phyloP scores from a whole-genome alignment of 345 rosid genomes.

The Atalantia buxifolia region DNA sequence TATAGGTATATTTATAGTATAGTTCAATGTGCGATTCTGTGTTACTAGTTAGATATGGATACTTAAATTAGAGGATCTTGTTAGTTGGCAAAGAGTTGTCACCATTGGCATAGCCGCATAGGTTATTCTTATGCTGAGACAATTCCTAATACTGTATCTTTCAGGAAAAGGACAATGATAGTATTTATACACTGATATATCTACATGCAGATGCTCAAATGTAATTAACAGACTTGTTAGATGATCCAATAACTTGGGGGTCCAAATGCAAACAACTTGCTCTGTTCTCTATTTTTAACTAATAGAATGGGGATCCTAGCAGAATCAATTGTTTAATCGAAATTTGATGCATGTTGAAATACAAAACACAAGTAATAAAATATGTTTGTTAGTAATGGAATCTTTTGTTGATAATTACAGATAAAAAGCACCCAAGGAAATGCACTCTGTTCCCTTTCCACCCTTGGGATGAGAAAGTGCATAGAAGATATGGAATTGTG shows the following conservation, averaged over 20 bases:
- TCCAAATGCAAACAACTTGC: too few relatives aligned
- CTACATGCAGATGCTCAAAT: too few relatives aligned
- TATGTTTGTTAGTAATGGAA: neutral
- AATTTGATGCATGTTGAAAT: too few relatives aligned
- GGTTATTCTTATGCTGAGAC: neutral
- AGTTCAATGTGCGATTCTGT: too few relatives aligned
- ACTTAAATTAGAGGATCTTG: neutral
- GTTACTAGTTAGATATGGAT: too few relatives aligned
- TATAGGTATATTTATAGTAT: neutral
- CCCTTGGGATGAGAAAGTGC: conserved; percentile 47
- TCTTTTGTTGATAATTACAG: conserved; percentile 28
- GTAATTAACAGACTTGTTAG: too few relatives aligned
- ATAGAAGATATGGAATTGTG: conserved; percentile 57
- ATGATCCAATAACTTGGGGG: too few relatives aligned
- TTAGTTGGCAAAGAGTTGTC: neutral
- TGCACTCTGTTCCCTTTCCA: conserved; percentile 78
- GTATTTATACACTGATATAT: too few relatives aligned
- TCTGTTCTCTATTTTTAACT: neutral
- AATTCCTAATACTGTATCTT: neutral
- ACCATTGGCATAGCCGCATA: neutral
- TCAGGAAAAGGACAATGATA: neutral
- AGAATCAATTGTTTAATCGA: neutral
- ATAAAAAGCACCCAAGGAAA: conserved; percentile 39
- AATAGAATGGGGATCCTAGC: neutral
- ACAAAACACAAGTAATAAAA: too few relatives aligned